Base-by-base conservation (phyloP, 2,329 filamentous ascomycete genomes). In the Nemania sp. region DNA sequence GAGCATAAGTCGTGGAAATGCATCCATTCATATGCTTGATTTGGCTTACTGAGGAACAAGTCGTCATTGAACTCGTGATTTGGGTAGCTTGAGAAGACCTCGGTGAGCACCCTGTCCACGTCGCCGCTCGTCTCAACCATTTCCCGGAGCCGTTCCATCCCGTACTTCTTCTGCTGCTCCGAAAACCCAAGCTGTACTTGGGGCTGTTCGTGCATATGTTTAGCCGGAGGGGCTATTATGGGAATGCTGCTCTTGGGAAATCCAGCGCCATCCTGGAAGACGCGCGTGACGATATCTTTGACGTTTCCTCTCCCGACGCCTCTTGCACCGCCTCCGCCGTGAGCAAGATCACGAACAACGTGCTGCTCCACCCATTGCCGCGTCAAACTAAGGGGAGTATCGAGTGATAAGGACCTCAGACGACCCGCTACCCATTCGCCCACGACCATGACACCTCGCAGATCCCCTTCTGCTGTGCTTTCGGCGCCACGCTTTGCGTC, bases 31-130 rank as follows among this genome's bases (percentile, higher is more conserved):
- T 97, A 96, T 0, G 91, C 91, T 73, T 64, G 58, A 32, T 72
- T 66, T 2, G 96, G 96, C 72, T 99, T 99, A 35, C 88, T 90
- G 34, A 99, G 86, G 67, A 91, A 89, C 0, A 88, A 90, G 75
- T 99, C 95, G 73, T 99, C 95, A 77, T 97, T 96, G 76, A 90
- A 99, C 18, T 92, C 88, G 68, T 92, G 90, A 43, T 86, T 87
- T 0, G 94, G 92, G 74, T 97, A 99, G 66, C 90, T 85, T 20
- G 90, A 82, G 71, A 97, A 97, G 68, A 96, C 89, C 64, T 98
- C 90, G 17, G 87, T 88, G 71, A 94, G 81, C 69, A 96, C 89
- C 60, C 89, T 85, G 72, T 92, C 90, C 46, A 88, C 85, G 60
- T 95, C 91, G 40, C 90, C 91, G 71, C 87, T 89, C 0, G 90